Evolutionary conservation across 2,329 filamentous ascomycete species (phyloP).

Genomic region (Amauroascus verrucosus): DNA sequence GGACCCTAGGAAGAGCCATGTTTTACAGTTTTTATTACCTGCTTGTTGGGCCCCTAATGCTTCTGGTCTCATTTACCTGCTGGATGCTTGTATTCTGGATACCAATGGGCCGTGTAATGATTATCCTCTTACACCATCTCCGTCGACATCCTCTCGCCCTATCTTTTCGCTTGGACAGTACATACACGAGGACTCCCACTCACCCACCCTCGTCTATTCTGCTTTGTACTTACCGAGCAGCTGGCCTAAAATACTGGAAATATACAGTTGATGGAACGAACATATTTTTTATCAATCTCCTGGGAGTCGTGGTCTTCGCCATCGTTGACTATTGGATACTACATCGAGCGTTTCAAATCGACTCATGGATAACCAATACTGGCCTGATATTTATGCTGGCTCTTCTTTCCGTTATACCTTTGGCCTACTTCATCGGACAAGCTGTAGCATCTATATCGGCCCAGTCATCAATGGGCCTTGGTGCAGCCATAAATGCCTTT

Average conservation of each 20-base stretch:
- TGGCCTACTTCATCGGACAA: conserved; percentile 97
- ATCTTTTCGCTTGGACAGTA: conserved; percentile 80
- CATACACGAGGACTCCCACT: conserved; percentile 59
- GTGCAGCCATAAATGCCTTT: conserved; percentile 94
- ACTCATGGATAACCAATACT: conserved; percentile 66
- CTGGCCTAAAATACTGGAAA: conserved; percentile 95
- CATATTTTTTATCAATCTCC: conserved; percentile 96
- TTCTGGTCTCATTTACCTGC: conserved; percentile 77
- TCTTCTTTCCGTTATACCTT: conserved; percentile 82
- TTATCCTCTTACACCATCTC: conserved; percentile 81
- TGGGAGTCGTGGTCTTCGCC: conserved; percentile 84
- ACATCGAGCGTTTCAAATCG: conserved; percentile 54
- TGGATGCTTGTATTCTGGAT: conserved; percentile 98
- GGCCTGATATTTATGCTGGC: conserved; percentile 78
- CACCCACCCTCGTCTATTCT: conserved; percentile 74
- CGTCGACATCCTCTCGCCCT: conserved; percentile 84
- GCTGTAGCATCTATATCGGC: conserved; percentile 97
- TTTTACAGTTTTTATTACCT: conserved; percentile 97
- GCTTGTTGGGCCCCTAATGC: conserved; percentile 72
- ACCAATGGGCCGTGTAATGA: conserved; percentile 92
- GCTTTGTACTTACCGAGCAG: conserved; percentile 92
- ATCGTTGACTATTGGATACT: conserved; percentile 88
- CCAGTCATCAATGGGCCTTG: conserved; percentile 95
- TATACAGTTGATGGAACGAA: conserved; percentile 98
- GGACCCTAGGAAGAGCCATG: conserved; percentile 86